These are phyloP conservation scores for Friedmanniomyces simplex DNA, from an alignment of 495 filamentous ascomycete species.

Conservation along the genomic window DNA sequence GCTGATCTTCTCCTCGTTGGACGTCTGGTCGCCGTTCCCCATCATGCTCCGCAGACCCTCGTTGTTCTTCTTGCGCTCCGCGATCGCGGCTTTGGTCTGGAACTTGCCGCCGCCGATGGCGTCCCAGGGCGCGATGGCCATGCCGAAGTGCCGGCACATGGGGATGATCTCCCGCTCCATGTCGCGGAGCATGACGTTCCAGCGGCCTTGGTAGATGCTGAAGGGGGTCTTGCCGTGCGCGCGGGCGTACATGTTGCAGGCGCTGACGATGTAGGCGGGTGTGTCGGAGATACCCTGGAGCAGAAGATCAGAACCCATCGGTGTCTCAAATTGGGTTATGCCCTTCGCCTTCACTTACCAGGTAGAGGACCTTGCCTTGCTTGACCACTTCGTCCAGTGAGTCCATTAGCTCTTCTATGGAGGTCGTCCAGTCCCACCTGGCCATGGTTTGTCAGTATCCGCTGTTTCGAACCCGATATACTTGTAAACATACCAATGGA, in stretches of 20 bases:
- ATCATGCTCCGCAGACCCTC: slow-evolving; percentile 21
- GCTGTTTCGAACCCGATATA: too few species aligned
- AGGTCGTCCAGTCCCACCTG: slow-evolving; percentile 30
- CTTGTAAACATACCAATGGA: slow-evolving; percentile 24
- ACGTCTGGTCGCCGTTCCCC: slow-evolving; percentile 14
- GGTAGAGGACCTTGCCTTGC: slow-evolving; percentile 32
- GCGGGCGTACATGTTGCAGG: slow-evolving; percentile 26
- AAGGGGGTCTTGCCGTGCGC: slow-evolving; percentile 48
- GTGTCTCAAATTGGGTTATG: too few species aligned
- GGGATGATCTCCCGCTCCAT: slow-evolving; percentile 48
- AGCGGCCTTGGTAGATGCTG: slow-evolving; percentile 54
- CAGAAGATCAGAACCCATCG: too few species aligned
- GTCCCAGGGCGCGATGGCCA: slow-evolving; percentile 33
- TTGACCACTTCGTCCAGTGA: slow-evolving; percentile 28
- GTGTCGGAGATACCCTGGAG: slow-evolving; percentile 34
- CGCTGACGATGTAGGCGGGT: slow-evolving; percentile 33
- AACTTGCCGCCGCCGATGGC: slow-evolving; percentile 31
- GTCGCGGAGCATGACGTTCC: slow-evolving; percentile 40
- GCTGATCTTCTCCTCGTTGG: slow-evolving; percentile 43
- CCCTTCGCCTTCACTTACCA: too few species aligned
- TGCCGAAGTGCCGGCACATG: slow-evolving; percentile 31
- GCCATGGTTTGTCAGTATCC: too few species aligned
- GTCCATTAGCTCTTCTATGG: slow-evolving; percentile 34
- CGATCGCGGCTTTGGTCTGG: slow-evolving; percentile 22
- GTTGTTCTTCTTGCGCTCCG: slow-evolving; percentile 22